Percentiles rank a stretch among this genome's conserved stretches.
Evolutionary conservation across 2,329 filamentous ascomycete genomes (phyloP).

Genomic region (Macrophomina pseudophaseolina): DNA sequence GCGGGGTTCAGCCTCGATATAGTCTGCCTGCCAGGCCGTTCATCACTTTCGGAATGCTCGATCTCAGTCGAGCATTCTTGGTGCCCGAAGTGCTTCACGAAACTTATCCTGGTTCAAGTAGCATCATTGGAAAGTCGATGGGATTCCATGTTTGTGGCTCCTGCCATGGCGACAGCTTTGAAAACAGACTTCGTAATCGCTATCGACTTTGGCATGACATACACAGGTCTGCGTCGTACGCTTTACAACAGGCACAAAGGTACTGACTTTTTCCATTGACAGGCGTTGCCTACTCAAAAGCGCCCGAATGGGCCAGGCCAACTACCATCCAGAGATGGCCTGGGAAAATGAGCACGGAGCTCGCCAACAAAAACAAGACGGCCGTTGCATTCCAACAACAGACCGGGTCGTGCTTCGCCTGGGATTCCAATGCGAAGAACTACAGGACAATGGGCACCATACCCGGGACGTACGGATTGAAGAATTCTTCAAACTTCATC

Average conservation of each 20-base stretch:
- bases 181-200: not conserved
- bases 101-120: no score
- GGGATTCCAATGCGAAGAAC: conserved; percentile 1
- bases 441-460: not conserved
- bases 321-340: conserved; percentile 7
- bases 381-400: not conserved
- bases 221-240: not conserved
- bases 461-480: not conserved
- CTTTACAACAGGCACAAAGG: not conserved
- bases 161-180: not conserved
- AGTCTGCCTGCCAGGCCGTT: not conserved
- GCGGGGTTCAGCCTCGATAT: conserved; percentile 9
- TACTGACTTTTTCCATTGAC: not conserved
- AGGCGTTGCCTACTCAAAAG: conserved; percentile 1
- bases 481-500: conserved; percentile 6
- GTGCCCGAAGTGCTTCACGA: no score
- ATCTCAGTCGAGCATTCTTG: no score
- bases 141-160: no score
- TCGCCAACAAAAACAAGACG: not conserved
- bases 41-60: not conserved
- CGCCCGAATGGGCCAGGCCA: conserved; percentile 22
- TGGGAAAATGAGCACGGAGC: not conserved
- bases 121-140: no score
- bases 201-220: conserved; percentile 25
- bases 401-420: not conserved